Base-by-base conservation (phyloP, 371 early-diverging fungal genomes). In the Zopfochytrium polystomum region DNA sequence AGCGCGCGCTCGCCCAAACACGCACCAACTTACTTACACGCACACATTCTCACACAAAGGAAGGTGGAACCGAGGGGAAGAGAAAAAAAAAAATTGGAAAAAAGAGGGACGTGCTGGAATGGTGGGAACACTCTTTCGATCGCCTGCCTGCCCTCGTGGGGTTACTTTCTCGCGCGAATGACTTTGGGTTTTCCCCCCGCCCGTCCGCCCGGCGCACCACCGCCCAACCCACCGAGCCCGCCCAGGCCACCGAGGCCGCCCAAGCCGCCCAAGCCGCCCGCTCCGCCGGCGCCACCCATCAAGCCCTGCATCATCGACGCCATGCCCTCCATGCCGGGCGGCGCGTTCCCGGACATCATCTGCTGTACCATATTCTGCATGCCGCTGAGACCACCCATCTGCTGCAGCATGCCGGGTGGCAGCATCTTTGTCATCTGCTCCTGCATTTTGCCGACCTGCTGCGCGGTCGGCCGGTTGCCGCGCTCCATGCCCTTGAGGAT, bases 351-450 rank as follows among this genome's bases (percentile, higher is more conserved):
- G 26, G 84, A 84, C 57, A 81, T 82, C 86, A 91, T 86, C 60
- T 87, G 87, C 72, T 85, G 77, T 69, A 90, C 87, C 81, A 88
- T 88, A 58, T 86, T 77, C 68, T 73, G 73, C 46, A 93, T 74
- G 3, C 93, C 93, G 55, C 83, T 79, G 85, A 85, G 82, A 46
- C 88, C 88, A 18, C 79, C 82, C 75, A 77, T 71, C 25, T 67
- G 65, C 60, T 73, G 67, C 50, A 73, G 46, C 61, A 63, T 63
- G 31, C 84, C 81, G 25, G 90, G 90, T 43, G 86, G 82, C 46
- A 90, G 71, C 84, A 88, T 84, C 50, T 83, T 83, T 30, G 71
- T 65, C 80, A 89, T 82, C 59, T 82, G 82, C 63, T 83, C 81
- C 67, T 85, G 87, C 76, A 89, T 84, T 52, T 82, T 78, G 3